A percentile compares a stretch with the other conserved stretches of the same genome.
These are phyloP conservation scores for Candida argentea DNA, from an alignment of 805 yeast species.

Conservation along the genomic window DNA sequence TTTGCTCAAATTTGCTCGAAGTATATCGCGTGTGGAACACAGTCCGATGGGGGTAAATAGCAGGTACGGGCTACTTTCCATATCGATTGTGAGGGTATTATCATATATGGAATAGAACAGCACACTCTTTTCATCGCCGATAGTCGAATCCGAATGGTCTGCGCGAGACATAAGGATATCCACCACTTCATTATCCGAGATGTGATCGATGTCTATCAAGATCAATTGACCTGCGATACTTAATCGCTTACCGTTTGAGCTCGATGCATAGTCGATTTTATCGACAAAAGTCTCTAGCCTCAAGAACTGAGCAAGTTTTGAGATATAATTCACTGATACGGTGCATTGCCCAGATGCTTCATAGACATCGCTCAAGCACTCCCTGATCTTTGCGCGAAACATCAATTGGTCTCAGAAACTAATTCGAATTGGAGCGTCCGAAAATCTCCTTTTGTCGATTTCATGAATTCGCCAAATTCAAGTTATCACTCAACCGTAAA, in stretches of 20 bases:
- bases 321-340: conserved; percentile 27
- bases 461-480: too few species aligned
- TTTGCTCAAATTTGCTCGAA: conserved; percentile 16
- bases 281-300: conserved; percentile 33
- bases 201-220: conserved; percentile 30
- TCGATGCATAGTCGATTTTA: conserved; percentile 18
- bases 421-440: too few species aligned
- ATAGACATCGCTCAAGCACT: conserved; percentile 17
- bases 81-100: conserved; percentile 3
- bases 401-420: too few species aligned
- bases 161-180: conserved; percentile 20
- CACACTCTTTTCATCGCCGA: background rate
- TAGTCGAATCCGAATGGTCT: background rate
- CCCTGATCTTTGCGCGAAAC: conserved; percentile 6
- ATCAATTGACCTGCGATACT: conserved; percentile 33
- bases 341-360: conserved; percentile 21
- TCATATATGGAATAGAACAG: background rate
- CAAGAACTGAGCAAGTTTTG: conserved; percentile 29
- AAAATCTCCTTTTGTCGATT: too few species aligned
- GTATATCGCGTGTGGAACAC: conserved; percentile 17
- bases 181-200: conserved; percentile 14
- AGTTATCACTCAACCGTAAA: too few species aligned
- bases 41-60: background rate
- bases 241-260: conserved; percentile 14
- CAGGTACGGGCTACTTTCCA: conserved; percentile 2